Evolutionary conservation across 345 rosid genomes (phyloP).

Genomic region (Dovyalis caffra): DNA sequence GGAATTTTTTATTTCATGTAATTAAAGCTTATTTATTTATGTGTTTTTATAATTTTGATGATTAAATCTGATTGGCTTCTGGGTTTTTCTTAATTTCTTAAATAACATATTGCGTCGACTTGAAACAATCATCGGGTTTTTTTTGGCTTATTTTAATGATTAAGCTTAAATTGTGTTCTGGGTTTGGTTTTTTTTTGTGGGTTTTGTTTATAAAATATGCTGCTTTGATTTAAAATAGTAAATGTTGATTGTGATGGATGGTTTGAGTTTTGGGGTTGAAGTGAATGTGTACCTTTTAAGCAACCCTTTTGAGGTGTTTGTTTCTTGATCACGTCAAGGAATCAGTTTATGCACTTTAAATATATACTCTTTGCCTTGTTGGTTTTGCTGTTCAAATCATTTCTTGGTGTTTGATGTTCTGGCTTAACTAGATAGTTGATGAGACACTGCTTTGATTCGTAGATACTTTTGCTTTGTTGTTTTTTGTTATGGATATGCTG

Average conservation of each 20-base stretch:
- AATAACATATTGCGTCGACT: too few relatives aligned
- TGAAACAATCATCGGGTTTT: too few relatives aligned
- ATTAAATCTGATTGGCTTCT: too few relatives aligned
- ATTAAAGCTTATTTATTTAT: too few relatives aligned
- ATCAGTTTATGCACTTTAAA: not conserved
- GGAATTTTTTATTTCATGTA: not conserved
- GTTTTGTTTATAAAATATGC: not conserved
- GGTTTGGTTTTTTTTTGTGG: constrained; percentile 13
- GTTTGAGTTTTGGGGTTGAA: constrained; percentile 9
- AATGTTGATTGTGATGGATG: constrained; percentile 29
- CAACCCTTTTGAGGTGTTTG: constrained; percentile 11
- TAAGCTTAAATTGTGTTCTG: not conserved
- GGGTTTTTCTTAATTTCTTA: too few relatives aligned
- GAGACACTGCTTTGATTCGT: constrained; percentile 19
- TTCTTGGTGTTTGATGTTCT: constrained; percentile 15
- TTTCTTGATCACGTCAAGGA: constrained; percentile 12
- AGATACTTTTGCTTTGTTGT: constrained; percentile 18
- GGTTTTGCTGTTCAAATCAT: constrained; percentile 4
- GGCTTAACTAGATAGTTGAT: constrained; percentile 17
- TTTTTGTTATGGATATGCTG: constrained; percentile 2
- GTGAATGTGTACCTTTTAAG: constrained; percentile 49
- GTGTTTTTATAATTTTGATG: too few relatives aligned
- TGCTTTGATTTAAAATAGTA: constrained; percentile 10
- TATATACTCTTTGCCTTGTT: not conserved
- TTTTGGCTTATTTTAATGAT: not conserved